Evolutionary conservation across 768 basidiomycete genomes (phyloP).

Genomic region (Tricholoma matsutake): DNA sequence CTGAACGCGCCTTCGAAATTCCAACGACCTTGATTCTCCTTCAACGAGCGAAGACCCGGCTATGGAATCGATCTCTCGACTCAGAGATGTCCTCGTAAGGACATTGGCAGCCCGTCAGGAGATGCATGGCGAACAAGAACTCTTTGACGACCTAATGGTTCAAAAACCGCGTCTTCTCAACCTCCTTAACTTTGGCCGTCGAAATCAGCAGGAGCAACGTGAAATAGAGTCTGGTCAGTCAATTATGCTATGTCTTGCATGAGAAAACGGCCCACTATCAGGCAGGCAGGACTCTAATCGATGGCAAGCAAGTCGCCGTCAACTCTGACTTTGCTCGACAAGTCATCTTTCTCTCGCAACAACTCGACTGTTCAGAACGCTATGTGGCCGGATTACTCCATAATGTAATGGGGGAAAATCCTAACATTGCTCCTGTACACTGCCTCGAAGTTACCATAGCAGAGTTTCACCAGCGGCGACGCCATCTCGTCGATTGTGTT

Average conservation of each 20-base stretch:
- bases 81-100: conserved; percentile 50
- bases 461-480: conserved; percentile 66
- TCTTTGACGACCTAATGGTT: conserved; percentile 71
- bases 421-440: conserved; percentile 55
- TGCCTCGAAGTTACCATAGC: conserved; percentile 65
- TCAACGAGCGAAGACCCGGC: not conserved
- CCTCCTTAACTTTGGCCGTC: conserved; percentile 63
- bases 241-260: not conserved
- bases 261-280: conserved; percentile 4
- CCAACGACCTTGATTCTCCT: not conserved
- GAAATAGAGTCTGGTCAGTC: conserved; percentile 67
- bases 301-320: conserved; percentile 66
- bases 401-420: conserved; percentile 57
- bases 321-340: conserved; percentile 80
- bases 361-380: conserved; percentile 81
- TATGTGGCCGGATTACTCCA: conserved; percentile 71
- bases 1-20: conserved; percentile 11
- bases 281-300: conserved; percentile 62
- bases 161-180: conserved; percentile 61
- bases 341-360: conserved; percentile 73
- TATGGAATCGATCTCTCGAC: conserved; percentile 61
- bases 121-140: conserved; percentile 62
- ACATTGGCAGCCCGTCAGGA: conserved; percentile 43
- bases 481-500: conserved; percentile 68
- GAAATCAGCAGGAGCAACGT: conserved; percentile 60